Evolutionary conservation across 2,329 filamentous ascomycete genomes (phyloP), one percentile per base, ranked within the genome.

Genomic region (Aspergillus neoniger): DNA sequence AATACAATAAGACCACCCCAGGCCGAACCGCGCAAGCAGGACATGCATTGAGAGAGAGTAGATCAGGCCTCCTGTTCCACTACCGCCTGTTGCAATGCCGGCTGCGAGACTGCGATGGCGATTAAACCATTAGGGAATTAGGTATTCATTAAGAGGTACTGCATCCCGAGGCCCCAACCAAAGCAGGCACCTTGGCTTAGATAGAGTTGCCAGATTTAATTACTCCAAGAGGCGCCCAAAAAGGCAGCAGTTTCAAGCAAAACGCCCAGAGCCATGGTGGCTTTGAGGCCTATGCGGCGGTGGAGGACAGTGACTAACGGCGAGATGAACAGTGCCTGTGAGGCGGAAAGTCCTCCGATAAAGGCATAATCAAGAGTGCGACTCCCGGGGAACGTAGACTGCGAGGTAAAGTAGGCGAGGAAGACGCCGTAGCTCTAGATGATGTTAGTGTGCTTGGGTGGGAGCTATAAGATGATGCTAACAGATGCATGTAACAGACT

Each of bases 401-500:
- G 48, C 2, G 48, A 50, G 23, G 25, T 30, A 9, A 50, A 50
- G 14, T 17, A 32, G 48, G 48, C 48, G 1, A 50, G 23, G 25
- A 50, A 32, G 48, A 30, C 48, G 3, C 48, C 48, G 7, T 50
- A 30, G 17, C 21, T 32, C 36, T 52, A 3, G 3, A 30, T 10
- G 8, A 4, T 28, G 28, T 30, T 10, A 30, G 28, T 30, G 28
- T 23, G 5, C 8, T 9, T 9, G 8, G 8, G 28, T 30, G 28
- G 8, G 28, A 30, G 4, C 28, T 30, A 30, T 3, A 30, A 30
- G 28, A 8, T 30, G 28, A 30, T 30, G 9, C 28, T 30, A 10
- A 53, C 55, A 14, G 48, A 58, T 14, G n/a, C n/a, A 69, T 10
- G 66, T 60, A 1, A 63, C 56, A 6, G 62, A 62, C 6, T 64